phyloP scores from a whole-genome alignment of 164 flowering plant species.

The Brasenia schreberi region DNA sequence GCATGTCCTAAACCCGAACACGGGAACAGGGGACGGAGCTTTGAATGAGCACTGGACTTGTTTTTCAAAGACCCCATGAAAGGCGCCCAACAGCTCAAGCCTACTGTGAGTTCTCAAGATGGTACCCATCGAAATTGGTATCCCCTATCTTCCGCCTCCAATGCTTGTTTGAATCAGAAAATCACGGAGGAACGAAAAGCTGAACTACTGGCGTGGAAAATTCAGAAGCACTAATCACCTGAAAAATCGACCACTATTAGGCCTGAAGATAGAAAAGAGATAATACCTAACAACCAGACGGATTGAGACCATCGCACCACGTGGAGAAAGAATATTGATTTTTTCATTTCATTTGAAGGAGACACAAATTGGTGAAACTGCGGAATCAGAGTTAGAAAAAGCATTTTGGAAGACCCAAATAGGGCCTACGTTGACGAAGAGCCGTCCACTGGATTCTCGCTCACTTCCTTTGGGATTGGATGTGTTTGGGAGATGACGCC shows the following conservation, averaged over 20 bases:
- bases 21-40: constrained; percentile 23
- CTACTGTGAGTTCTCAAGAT: constrained; percentile 55
- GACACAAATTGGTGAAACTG: not conserved
- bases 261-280: not conserved
- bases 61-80: constrained; percentile 44
- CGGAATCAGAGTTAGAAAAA: not conserved
- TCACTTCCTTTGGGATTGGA: not conserved
- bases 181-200: not conserved
- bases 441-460: not conserved
- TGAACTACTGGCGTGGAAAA: not conserved
- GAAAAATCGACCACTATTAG: not conserved
- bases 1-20: constrained; percentile 18
- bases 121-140: constrained; percentile 47
- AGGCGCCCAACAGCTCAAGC: constrained; percentile 41
- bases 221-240: not conserved
- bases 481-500: not conserved
- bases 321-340: not conserved
- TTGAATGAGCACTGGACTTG: constrained; percentile 19
- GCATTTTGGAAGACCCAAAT: not conserved
- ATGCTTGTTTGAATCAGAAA: not conserved
- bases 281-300: not conserved
- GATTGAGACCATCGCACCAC: not conserved
- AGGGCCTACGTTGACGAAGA: not conserved
- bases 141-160: not conserved
- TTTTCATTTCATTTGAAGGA: not conserved